Percentiles rank a stretch among this genome's conserved stretches.
Conservation (phyloP, 169 alveolate genomes). For the Theileria parva region DNA sequence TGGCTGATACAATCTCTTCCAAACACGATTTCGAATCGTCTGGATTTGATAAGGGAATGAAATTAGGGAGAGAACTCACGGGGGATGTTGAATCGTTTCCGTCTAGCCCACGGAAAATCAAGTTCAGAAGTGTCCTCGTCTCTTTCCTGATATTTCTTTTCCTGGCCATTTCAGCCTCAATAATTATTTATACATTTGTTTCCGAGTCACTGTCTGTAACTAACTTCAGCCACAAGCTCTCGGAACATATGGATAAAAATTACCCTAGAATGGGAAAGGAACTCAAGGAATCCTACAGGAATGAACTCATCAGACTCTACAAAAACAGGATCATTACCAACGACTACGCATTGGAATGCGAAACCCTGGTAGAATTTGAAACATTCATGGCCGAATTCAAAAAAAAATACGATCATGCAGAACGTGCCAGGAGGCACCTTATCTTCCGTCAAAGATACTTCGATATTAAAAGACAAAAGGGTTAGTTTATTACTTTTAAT, state of each 20-base stretch:
- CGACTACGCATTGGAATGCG: constrained; percentile 12
- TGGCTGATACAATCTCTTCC: neutral
- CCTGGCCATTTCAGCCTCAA: neutral
- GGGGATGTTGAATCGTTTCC: neutral
- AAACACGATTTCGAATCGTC: neutral
- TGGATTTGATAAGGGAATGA: constrained; percentile 1
- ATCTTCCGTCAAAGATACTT: constrained; percentile 34
- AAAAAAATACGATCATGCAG: constrained; percentile 17
- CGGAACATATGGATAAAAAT: constrained; percentile 1
- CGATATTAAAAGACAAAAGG: constrained; percentile 20
- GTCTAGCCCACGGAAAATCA: neutral
- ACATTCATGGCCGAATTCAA: neutral
- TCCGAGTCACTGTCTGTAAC: neutral
- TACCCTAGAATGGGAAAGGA: constrained; percentile 7
- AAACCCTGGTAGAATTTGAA: constrained; percentile 17
- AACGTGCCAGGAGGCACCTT: constrained; percentile 26
- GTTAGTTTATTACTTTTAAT: neutral
- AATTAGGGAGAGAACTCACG: neutral
- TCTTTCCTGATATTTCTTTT: constrained; percentile 4
- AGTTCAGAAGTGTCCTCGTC: neutral
- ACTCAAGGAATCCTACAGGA: neutral
- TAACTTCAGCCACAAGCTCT: neutral
- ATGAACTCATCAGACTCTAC: constrained; percentile 23
- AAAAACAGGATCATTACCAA: constrained; percentile 26
- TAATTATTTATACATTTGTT: constrained; percentile 1